phyloP scores from a whole-genome alignment of 2,329 filamentous ascomycete genomes.

The Penicillium sp. region DNA sequence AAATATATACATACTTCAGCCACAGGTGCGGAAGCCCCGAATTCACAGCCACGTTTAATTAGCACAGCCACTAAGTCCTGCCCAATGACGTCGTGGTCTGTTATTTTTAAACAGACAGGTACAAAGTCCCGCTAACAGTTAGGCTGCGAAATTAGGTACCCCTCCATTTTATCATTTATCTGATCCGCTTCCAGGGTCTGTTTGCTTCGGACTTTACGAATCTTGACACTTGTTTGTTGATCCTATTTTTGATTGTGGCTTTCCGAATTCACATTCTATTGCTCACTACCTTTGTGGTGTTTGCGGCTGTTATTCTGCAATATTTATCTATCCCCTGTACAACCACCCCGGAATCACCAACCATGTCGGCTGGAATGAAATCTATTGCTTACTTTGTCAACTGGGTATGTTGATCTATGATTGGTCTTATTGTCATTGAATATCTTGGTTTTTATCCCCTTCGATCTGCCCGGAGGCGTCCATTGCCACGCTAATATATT shows the following conservation, averaged over 20 bases:
- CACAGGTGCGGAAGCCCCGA: conserved; percentile 10
- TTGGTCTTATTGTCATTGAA: not conserved
- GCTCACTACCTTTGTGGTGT: conserved; percentile 20
- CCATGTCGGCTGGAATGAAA: conserved; percentile 39
- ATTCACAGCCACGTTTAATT: conserved; percentile 13
- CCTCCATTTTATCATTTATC: conserved; percentile 16
- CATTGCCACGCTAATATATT: not conserved
- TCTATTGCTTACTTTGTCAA: conserved; percentile 54
- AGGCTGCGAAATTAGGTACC: conserved; percentile 39
- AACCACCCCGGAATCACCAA: conserved; percentile 24
- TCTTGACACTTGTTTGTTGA: not conserved
- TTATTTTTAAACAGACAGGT: conserved; percentile 33
- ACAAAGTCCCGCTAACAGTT: conserved; percentile 30
- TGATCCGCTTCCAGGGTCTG: not conserved
- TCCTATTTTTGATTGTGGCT: conserved; percentile 23
- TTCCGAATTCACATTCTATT: conserved; percentile 17
- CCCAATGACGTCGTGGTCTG: conserved; percentile 27
- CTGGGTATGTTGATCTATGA: conserved; percentile 44
- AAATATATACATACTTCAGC: conserved; percentile 8
- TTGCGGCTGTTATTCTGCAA: conserved; percentile 28
- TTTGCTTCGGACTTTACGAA: not conserved
- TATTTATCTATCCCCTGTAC: conserved; percentile 18
- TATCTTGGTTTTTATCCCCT: not conserved
- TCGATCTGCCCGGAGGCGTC: not conserved
- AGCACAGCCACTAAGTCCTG: conserved; percentile 26